Percentiles rank a stretch among this genome's conserved stretches.
phyloP scores from a whole-genome alignment of 2,329 filamentous ascomycete species.

The Pestalotiopsis sp. region DNA sequence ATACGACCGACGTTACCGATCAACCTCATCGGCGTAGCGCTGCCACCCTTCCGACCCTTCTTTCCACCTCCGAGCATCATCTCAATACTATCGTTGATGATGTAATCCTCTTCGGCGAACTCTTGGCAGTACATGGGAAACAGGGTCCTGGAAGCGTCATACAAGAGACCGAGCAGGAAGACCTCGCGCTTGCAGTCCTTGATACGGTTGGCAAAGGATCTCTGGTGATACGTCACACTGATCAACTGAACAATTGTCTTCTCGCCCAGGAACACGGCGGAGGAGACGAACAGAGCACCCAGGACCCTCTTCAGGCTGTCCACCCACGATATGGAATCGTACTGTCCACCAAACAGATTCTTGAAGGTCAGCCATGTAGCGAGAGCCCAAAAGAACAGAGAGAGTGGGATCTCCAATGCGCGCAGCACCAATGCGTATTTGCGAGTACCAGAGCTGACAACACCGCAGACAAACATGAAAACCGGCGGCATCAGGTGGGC shows the following conservation, averaged over 20 bases:
- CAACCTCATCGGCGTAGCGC: conserved; percentile 76
- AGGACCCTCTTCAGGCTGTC: conserved; percentile 66
- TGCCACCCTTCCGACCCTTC: conserved; percentile 50
- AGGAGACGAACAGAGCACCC: conserved; percentile 67
- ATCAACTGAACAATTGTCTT: conserved; percentile 81
- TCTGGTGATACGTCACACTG: conserved; percentile 82
- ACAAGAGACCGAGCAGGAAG: conserved; percentile 78
- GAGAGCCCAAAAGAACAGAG: conserved; percentile 70
- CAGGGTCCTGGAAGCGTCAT: conserved; percentile 83
- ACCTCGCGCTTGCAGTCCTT: conserved; percentile 89
- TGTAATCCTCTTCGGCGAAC: conserved; percentile 88
- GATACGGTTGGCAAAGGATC: conserved; percentile 82
- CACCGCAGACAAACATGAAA: conserved; percentile 71
- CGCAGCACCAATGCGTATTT: conserved; percentile 70
- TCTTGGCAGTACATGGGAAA: conserved; percentile 93
- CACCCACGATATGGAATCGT: conserved; percentile 51
- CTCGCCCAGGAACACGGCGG: conserved; percentile 74
- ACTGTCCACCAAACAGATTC: conserved; percentile 46
- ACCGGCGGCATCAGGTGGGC: conserved; percentile 61
- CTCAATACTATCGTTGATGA: conserved; percentile 84
- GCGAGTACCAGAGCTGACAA: conserved; percentile 69
- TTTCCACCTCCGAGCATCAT: conserved; percentile 63
- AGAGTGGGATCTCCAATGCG: conserved; percentile 67
- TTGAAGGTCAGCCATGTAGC: conserved; percentile 65
- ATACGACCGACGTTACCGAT: conserved; percentile 77